Evolutionary conservation across 108 stramenopile genomes (phyloP), one percentile per base, ranked within the genome.

Genomic region (Cyclotella choctawhatcheeana): DNA sequence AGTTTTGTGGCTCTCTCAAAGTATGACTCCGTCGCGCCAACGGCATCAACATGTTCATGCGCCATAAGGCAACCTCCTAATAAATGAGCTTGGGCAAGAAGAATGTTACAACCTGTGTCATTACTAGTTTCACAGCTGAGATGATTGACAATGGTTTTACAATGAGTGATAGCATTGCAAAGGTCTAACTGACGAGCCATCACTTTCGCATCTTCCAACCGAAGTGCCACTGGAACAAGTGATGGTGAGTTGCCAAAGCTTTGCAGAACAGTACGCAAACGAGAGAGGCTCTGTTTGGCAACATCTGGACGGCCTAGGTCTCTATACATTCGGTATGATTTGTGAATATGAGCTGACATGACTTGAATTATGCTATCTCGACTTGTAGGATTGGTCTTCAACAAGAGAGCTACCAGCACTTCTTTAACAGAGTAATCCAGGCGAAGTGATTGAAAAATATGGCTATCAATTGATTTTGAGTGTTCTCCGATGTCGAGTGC

Each of bases 171-270:
- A 2, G 93, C 91, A 26, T 55, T 45, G 13, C 72, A 70, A 44
- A 90, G 81, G 26, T 92, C 84, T 1, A 73, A 78, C 45, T 78
- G 73, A 29, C 69, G 56, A 69, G 86, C 78, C 66, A 82, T 71
- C 27, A 94, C 69, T 52, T 74, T 82, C 48, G 93, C 88, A 63
- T 94, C 93, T 82, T 92, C 86, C 59, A 91, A 59, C 5, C 83
- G 87, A 29, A 90, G 63, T 14, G 69, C 24, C 61, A 91, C 24
- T 10, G 77, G 53, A 12, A 83, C 29, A 8, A 60, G 59, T 6
- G 29, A 10, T 6, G 27, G 12, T 37, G 54, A 48, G 13, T 50
- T 17, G 59, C 70, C 45, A 48, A 83, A 74, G 21, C 50, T 20
- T 30, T 72, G 64, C 47, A 77, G 31, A 20, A 82, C 53, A n/a